Conservation (phyloP, 805 yeast genomes). For the Henningerozyma blattae region DNA sequence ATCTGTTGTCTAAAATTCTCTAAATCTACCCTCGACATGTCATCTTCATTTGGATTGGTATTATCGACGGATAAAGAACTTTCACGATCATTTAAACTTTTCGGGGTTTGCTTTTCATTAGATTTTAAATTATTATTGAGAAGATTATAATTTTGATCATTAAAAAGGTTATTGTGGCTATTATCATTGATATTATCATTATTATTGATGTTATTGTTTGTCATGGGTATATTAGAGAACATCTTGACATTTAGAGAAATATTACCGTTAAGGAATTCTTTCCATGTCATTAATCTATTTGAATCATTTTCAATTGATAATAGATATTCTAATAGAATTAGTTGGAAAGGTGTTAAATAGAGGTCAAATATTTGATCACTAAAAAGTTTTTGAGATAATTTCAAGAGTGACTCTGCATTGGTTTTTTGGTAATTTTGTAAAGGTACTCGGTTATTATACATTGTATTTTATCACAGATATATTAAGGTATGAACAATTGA, state of each 20-base stretch:
- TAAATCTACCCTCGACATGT: constrained; percentile 30
- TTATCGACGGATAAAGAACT: background rate
- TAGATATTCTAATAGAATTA: constrained; percentile 35
- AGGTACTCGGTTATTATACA: too few species aligned
- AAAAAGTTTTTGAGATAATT: constrained; percentile 26
- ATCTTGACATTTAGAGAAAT: constrained; percentile 15
- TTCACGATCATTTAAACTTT: constrained; percentile 5
- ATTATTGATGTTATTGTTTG: constrained; percentile 7
- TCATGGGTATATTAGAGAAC: too few species aligned
- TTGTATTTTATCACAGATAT: too few species aligned
- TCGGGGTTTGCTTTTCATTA: background rate
- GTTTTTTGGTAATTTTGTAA: constrained; percentile 21
- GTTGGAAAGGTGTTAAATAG: constrained; percentile 44
- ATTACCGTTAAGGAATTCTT: constrained; percentile 29
- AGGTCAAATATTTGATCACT: constrained; percentile 32
- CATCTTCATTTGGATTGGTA: constrained; percentile 15
- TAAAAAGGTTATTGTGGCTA: too few species aligned
- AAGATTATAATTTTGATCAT: background rate
- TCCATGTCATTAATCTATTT: constrained; percentile 29
- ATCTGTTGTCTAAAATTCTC: constrained; percentile 28
- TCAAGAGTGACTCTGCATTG: constrained; percentile 20
- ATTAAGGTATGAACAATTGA: too few species aligned
- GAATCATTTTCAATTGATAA: constrained; percentile 24
- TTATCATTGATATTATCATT: background rate
- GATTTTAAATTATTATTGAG: constrained; percentile 17